These are phyloP conservation scores for Clarireedia monteithiana DNA, from an alignment of 2,329 filamentous ascomycete genomes.

Conservation along the genomic window DNA sequence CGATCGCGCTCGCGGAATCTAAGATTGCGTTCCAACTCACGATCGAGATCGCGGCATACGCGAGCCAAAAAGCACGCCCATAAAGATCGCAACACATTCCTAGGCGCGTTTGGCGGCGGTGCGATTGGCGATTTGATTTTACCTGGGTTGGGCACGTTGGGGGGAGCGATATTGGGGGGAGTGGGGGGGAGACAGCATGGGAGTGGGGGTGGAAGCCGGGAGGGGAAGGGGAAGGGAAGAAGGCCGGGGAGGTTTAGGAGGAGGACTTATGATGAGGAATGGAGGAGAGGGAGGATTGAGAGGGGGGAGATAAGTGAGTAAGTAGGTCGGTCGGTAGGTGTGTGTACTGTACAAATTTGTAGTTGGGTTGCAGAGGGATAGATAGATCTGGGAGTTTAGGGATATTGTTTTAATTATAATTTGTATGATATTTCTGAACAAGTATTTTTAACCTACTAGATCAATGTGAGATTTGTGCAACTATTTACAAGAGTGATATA, in stretches of 20 bases:
- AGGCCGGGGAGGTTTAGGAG: slow-evolving; percentile 3
- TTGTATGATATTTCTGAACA: too few relatives aligned
- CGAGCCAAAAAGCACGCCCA: background rate
- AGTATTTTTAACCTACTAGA: too few relatives aligned
- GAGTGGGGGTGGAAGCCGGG: slow-evolving; percentile 4
- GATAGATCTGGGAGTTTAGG: too few relatives aligned
- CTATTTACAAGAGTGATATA: too few relatives aligned
- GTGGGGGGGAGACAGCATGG: slow-evolving; percentile 11
- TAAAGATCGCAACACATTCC: slow-evolving; percentile 16
- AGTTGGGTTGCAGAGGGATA: too few relatives aligned
- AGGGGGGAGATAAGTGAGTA: slow-evolving; percentile 6
- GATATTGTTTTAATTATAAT: too few relatives aligned
- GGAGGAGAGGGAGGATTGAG: slow-evolving; percentile 7
- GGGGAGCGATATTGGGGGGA: slow-evolving; percentile 19
- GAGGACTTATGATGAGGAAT: slow-evolving; percentile 11
- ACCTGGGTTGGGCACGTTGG: slow-evolving; percentile 19
- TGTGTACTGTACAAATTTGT: too few relatives aligned
- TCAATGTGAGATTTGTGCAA: too few relatives aligned
- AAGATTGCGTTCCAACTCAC: background rate
- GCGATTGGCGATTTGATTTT: slow-evolving; percentile 20
- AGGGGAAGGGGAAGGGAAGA: background rate
- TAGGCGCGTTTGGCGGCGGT: slow-evolving; percentile 18
- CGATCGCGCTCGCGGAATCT: background rate
- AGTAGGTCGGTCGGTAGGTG: background rate
- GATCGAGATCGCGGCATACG: background rate